phyloP scores from a whole-genome alignment of 805 yeast species.

The Saccharomycopsis babjevae region DNA sequence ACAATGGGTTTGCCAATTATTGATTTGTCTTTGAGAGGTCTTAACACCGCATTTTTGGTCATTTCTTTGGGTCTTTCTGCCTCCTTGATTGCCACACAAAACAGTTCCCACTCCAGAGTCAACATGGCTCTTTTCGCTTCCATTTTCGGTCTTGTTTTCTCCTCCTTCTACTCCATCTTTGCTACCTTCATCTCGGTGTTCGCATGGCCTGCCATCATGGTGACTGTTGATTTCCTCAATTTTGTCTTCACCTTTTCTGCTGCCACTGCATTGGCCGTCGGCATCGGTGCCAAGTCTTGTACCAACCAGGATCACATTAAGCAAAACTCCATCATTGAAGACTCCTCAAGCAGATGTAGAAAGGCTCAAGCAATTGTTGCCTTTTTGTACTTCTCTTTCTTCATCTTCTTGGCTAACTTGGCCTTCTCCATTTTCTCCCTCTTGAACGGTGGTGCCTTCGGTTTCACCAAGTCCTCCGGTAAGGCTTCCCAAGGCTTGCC shows the following conservation, averaged over 20 bases:
- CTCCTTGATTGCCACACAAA: conserved; percentile 68
- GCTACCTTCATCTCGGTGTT: conserved; percentile 71
- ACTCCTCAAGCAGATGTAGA: conserved; percentile 80
- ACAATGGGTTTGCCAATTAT: conserved; percentile 54
- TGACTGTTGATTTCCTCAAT: conserved; percentile 75
- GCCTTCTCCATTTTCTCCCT: conserved; percentile 41
- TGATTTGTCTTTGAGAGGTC: conserved; percentile 63
- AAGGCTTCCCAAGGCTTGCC: conserved; percentile 10
- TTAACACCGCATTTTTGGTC: conserved; percentile 67
- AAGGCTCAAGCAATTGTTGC: conserved; percentile 81
- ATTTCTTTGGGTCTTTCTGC: conserved; percentile 82
- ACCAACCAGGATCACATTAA: conserved; percentile 53
- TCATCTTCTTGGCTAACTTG: conserved; percentile 58
- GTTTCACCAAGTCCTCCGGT: conserved; percentile 23
- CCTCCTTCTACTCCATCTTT: conserved; percentile 64
- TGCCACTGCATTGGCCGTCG: conserved; percentile 90
- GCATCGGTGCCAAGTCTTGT: conserved; percentile 81
- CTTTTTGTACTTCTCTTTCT: conserved; percentile 77
- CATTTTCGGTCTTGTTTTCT: conserved; percentile 74
- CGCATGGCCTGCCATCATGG: conserved; percentile 79
- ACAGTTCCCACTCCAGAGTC: conserved; percentile 57
- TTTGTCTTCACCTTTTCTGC: conserved; percentile 88
- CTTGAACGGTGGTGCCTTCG: conserved; percentile 48
- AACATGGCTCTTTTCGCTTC: conserved; percentile 83
- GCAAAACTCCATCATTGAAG: conserved; percentile 61